Evolutionary conservation across 805 yeast genomes (phyloP), one percentile per base, ranked within the genome.

Genomic region (Sungouiozyma ichnusensis): DNA sequence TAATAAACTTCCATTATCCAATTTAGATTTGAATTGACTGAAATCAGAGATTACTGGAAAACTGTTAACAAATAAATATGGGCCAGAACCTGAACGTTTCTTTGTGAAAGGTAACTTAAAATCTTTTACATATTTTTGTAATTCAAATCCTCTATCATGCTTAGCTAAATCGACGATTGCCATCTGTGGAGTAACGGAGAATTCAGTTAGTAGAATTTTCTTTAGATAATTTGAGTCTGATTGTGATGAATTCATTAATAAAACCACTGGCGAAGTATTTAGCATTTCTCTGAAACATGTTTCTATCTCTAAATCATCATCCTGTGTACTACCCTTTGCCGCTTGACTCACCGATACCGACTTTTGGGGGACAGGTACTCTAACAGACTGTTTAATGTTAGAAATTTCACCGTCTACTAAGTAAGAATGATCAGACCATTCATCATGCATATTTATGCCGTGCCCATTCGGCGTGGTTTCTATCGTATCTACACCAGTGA

Each of bases 131-230:
- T 80, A 81, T 16, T 68, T 72, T 62, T 86, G 95, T 47, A 88
- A 69, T 48, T 71, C 78, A 3, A 64, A 57, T 2, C 96, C 96
- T 56, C 84, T 70, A 34, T 71, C 67, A 59, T 86, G 94, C 54
- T 69, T 71, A 60, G 87, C 95, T 39, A 87, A 68, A 57, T 88
- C 97, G 13, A 87, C 86, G 40, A 83, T 69, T 4, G 71, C 62
- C 1, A 87, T 85, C 35, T 71, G 67, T 2, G 97, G 97, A 3
- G 73, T 71, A 43, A 87, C 74, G 44, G 73, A 75, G 62, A 85
- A 85, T 50, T 76, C 74, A 16, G 71, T 74, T 16, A 63, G 60
- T 41, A 87, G 65, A 37, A 87, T 64, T 31, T 72, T 67, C 65
- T 84, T 87, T 53, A 86, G 71, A 39, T 68, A 68, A 54, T 72